Evolutionary conservation across 2,329 filamentous ascomycete species (phyloP).

Genomic region (Coniochaeta hoffmannii): DNA sequence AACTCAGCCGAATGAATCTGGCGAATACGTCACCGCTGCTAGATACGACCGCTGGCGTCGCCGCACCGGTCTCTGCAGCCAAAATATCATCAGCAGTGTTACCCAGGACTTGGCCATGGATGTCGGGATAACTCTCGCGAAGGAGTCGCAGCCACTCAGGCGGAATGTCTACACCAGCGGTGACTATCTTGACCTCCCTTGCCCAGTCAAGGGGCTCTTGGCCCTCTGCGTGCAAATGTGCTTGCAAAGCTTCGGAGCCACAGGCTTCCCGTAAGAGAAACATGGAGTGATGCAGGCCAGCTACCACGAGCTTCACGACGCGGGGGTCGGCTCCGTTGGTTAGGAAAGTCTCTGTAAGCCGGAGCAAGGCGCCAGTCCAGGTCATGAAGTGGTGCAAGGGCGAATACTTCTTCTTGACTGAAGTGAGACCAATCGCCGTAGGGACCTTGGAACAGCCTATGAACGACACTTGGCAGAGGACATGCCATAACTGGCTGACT

Average conservation of each 20-base stretch:
- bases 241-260: conserved; percentile 6
- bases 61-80: neutral
- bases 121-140: neutral
- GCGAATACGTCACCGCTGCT: conserved; percentile 10
- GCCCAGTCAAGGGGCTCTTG: conserved; percentile 9
- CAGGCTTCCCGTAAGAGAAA: conserved; percentile 31
- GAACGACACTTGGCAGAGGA: conserved; percentile 38
- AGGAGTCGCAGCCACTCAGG: neutral
- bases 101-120: neutral
- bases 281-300: conserved; percentile 23
- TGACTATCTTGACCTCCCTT: conserved; percentile 13
- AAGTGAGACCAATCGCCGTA: conserved; percentile 17
- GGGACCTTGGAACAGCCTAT: conserved; percentile 39
- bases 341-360: conserved; percentile 8
- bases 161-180: conserved; percentile 1
- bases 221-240: conserved; percentile 6
- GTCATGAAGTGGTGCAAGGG: conserved; percentile 29
- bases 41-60: neutral
- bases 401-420: conserved; percentile 6
- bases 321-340: conserved; percentile 11
- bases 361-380: conserved; percentile 25
- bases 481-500: conserved; percentile 12
- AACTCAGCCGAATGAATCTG: conserved; percentile 28
- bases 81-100: neutral
- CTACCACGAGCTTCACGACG: conserved; percentile 30